Evolutionary conservation across 2,329 filamentous ascomycete genomes (phyloP), one percentile per base, ranked within the genome.

Genomic region (Aspergillus tanneri): DNA sequence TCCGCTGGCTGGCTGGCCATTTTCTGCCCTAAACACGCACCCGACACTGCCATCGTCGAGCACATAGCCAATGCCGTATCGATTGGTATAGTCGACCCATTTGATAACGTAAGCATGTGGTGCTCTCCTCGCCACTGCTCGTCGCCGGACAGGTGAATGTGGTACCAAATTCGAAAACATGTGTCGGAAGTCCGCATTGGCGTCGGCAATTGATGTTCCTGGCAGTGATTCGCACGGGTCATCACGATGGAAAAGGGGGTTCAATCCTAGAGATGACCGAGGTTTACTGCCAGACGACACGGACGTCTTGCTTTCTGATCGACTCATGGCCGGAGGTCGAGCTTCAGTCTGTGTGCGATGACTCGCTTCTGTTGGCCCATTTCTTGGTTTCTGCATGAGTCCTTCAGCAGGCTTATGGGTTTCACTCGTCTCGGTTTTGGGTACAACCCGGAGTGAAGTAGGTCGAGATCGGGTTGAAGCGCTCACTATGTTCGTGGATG

Each of bases 51-150:
- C 73, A 58, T 78, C 74, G 37, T 73, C 72, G n/a, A 78, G 55
- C 6, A 77, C 73, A 53, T 78, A 78, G 5, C 74, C 75, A 39
- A 78, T 76, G 9, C 75, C 75, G 49, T 77, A 77, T 38, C 74
- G 71, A 49, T 76, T 76, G 6, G 75, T 76, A 54, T 78, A 78
- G 53, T 78, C 75, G 16, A 78, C 75, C 75, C 75, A 78, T 62
- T 77, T 78, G 40, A 77, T 73, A 4, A 78, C 75, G 47, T 76
- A 73, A 2, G 73, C 62, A 44, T 76, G 73, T 2, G 67, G 68
- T 24, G 63, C 55, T 22, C 62, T 60, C 32, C 61, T 55, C 6
- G 59, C 47, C 2, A 58, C 57, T 14, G 58, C 54, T n/a, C 66
- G 61, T 27, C 68, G 62, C 22, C 66, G 64, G 25, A 53, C 56